These are phyloP conservation scores for Colletotrichum navitas DNA, from an alignment of 2,329 filamentous ascomycete species.

Conservation along the genomic window DNA sequence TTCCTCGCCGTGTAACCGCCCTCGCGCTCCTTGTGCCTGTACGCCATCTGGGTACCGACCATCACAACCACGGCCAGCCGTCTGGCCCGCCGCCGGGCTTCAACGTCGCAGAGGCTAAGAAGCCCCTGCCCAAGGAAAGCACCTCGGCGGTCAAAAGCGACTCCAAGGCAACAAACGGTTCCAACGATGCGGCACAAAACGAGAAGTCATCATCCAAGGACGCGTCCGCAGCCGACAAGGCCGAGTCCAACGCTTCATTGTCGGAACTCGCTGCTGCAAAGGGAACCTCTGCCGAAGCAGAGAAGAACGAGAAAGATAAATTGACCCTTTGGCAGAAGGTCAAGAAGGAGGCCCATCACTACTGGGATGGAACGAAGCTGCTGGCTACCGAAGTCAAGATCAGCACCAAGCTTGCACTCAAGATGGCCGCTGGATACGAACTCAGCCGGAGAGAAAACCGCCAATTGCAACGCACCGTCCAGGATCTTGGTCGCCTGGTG, in stretches of 20 bases:
- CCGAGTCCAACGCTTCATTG: conserved; percentile 60
- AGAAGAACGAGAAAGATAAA: conserved; percentile 79
- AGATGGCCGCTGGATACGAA: conserved; percentile 98
- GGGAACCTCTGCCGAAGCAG: conserved; percentile 70
- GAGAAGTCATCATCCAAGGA: conserved; percentile 49
- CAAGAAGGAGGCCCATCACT: conserved; percentile 93
- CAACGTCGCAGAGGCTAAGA: conserved; percentile 90
- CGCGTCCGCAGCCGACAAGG: conserved; percentile 48
- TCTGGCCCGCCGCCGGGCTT: conserved; percentile 87
- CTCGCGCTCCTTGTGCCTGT: conserved; percentile 69
- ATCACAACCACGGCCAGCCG: conserved; percentile 63
- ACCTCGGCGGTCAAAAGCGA: conserved; percentile 52
- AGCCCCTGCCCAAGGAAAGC: conserved; percentile 75
- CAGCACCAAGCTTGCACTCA: conserved; percentile 89
- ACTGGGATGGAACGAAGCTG: conserved; percentile 98
- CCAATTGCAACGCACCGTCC: conserved; percentile 92
- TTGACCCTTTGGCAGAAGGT: conserved; percentile 91
- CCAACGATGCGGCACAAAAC: conserved; percentile 27
- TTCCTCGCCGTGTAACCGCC: conserved; percentile 61
- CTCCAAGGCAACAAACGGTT: conserved; percentile 49
- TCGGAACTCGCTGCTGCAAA: conserved; percentile 74
- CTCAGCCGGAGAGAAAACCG: conserved; percentile 92
- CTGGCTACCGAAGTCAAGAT: conserved; percentile 93
- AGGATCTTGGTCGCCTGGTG: conserved; percentile 91
- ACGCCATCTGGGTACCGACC: conserved; percentile 70